phyloP scores from a whole-genome alignment of 345 rosid genomes.

The Mangifera indica region DNA sequence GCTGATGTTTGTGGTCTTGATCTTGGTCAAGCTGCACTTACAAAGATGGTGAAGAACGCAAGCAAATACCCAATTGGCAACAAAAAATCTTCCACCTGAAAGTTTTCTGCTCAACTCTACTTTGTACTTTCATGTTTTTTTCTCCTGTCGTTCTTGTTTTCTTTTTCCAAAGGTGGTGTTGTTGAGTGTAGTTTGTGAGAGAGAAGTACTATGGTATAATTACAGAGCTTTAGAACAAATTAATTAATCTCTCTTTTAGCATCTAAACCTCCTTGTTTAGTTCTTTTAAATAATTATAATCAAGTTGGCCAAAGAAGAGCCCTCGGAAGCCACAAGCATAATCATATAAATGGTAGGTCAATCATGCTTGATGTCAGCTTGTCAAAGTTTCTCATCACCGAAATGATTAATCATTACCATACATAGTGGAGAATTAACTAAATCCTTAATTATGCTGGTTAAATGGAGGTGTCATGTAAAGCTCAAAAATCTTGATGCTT shows the following conservation, averaged over 20 bases:
- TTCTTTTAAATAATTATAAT: too few species aligned
- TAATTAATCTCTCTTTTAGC: background rate
- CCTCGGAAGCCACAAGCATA: background rate
- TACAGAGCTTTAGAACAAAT: background rate
- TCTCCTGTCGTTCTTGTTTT: too few species aligned
- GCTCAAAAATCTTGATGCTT: too few species aligned
- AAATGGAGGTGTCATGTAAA: too few species aligned
- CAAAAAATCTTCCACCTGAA: background rate
- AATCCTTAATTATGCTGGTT: too few species aligned
- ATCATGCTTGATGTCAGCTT: too few species aligned
- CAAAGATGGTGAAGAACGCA: constrained; percentile 48
- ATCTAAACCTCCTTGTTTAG: background rate
- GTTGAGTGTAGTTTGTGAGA: background rate
- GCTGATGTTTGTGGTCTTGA: constrained; percentile 65
- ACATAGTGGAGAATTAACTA: too few species aligned
- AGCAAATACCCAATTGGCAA: constrained; percentile 38
- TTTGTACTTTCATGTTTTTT: background rate
- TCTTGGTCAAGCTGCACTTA: constrained; percentile 59
- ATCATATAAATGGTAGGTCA: background rate
- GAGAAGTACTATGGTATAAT: background rate
- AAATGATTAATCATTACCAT: too few species aligned
- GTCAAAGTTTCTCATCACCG: too few species aligned
- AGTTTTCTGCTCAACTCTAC: background rate
- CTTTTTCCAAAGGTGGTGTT: background rate
- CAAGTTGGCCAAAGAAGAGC: background rate